phyloP scores from a whole-genome alignment of 1,139 yeast species.

The Kurtzmaniella quercitrusa region DNA sequence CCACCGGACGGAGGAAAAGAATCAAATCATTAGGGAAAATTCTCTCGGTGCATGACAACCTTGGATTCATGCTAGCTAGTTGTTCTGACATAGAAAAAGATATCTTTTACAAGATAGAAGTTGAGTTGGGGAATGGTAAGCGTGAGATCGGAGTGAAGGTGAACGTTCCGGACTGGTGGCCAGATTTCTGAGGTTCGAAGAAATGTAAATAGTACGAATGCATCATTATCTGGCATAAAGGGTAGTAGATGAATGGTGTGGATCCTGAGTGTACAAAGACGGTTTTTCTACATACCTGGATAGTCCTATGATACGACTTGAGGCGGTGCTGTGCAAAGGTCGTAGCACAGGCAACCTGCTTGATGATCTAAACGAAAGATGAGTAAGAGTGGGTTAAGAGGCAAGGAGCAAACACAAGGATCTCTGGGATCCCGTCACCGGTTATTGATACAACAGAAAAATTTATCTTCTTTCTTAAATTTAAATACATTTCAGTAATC shows the following conservation, averaged over 20 bases:
- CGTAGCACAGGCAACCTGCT: too few relatives aligned
- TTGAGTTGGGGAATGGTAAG: conserved; percentile 14
- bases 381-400: too few relatives aligned
- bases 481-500: too few relatives aligned
- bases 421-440: too few relatives aligned
- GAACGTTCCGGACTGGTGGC: conserved; percentile 27
- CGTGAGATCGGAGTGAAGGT: conserved; percentile 14
- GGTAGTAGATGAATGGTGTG: neutral
- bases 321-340: too few relatives aligned
- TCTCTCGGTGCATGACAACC: conserved; percentile 50
- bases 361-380: too few relatives aligned
- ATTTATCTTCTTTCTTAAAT: too few relatives aligned
- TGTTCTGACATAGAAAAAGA: conserved; percentile 37
- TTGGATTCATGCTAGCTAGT: conserved; percentile 63
- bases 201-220: neutral
- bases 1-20: conserved; percentile 28
- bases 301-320: too few relatives aligned
- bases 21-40: conserved; percentile 55
- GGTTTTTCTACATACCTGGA: too few relatives aligned
- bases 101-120: conserved; percentile 18
- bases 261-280: too few relatives aligned
- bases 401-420: too few relatives aligned
- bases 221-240: neutral
- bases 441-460: too few relatives aligned
- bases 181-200: conserved; percentile 10